phyloP scores from a whole-genome alignment of 352 stramenopile genomes.

The Globisporangium paroecandrum region DNA sequence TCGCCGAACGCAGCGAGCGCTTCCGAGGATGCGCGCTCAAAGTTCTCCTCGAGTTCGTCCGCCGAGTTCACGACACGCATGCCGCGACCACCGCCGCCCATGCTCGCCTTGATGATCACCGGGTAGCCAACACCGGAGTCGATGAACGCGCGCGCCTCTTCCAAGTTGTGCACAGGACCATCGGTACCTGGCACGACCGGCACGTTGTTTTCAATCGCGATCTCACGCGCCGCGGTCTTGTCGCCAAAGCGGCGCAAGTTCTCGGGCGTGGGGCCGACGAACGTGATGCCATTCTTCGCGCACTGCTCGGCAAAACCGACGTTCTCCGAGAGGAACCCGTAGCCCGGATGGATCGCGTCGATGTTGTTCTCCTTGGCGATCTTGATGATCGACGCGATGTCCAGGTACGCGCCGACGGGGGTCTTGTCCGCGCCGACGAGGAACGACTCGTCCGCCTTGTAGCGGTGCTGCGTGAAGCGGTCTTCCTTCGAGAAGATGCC shows the following conservation, averaged over 20 bases:
- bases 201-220: conserved; percentile 88
- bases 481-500: conserved; percentile 93
- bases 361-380: conserved; percentile 91
- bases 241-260: conserved; percentile 89
- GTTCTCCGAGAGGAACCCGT: conserved; percentile 97
- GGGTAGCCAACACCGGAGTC: conserved; percentile 90
- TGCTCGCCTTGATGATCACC: conserved; percentile 98
- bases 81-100: conserved; percentile 95
- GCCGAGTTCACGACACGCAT: conserved; percentile 92
- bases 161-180: conserved; percentile 83
- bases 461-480: conserved; percentile 94
- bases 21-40: conserved; percentile 82
- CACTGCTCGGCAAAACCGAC: conserved; percentile 92
- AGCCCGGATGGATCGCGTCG: conserved; percentile 96
- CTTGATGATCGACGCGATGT: conserved; percentile 92
- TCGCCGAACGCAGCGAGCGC: conserved; percentile 92
- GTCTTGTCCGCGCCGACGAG: conserved; percentile 89
- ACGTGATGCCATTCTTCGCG: conserved; percentile 90
- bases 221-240: conserved; percentile 87
- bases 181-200: conserved; percentile 89
- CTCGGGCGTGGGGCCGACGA: conserved; percentile 93
- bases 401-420: conserved; percentile 94
- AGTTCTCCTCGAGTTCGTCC: conserved; percentile 88
- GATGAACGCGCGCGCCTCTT: conserved; percentile 90
- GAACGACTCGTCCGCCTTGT: conserved; percentile 97